phyloP scores from a whole-genome alignment of 305 asterid species.

The Fraxinus velutina region DNA sequence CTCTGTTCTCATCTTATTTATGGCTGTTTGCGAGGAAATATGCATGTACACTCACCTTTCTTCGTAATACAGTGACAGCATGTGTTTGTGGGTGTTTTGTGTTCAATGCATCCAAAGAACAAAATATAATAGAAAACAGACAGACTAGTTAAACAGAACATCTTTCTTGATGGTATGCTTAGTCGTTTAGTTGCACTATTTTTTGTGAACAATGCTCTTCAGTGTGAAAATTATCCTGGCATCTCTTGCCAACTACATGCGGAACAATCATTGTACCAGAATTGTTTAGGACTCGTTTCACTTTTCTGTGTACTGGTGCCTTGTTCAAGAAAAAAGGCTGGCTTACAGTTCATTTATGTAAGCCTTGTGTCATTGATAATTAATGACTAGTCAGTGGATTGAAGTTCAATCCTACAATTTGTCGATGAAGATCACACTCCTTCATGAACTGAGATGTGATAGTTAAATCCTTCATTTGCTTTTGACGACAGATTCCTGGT shows the following conservation, averaged over 20 bases:
- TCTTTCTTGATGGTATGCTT: neutral
- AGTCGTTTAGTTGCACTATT: neutral
- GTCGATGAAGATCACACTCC: neutral
- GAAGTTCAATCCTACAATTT: neutral
- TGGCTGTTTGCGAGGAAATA: neutral
- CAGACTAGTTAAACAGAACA: neutral
- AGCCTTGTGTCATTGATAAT: neutral
- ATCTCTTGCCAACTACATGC: neutral
- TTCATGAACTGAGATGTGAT: neutral
- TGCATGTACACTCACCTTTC: neutral
- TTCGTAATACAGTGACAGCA: neutral
- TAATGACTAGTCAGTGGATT: neutral
- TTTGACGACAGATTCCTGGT: conserved; percentile 65
- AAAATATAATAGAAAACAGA: neutral
- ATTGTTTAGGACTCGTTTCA: neutral
- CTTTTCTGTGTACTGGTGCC: neutral
- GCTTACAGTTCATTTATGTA: neutral
- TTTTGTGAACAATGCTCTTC: neutral
- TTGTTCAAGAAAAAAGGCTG: neutral
- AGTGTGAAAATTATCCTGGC: neutral
- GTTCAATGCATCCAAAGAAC: neutral
- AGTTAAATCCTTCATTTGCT: neutral
- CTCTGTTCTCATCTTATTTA: neutral
- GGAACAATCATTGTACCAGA: neutral
- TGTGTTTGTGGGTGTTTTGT: neutral